These are phyloP conservation scores for Pleurotus salmoneostramineus DNA, from an alignment of 768 basidiomycete genomes.

Conservation along the genomic window DNA sequence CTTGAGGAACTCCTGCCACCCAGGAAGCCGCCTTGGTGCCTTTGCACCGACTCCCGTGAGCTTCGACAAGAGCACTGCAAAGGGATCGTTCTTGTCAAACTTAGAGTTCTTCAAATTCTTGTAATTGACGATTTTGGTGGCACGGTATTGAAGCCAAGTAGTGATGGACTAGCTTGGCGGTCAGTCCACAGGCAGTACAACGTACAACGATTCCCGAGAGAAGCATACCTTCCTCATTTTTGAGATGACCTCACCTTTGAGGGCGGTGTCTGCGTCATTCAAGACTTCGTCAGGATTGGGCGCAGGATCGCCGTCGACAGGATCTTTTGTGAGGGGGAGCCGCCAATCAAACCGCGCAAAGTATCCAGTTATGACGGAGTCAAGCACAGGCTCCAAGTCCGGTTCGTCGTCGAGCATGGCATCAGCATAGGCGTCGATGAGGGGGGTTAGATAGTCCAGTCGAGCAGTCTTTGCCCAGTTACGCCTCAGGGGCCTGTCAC, in stretches of 20 bases:
- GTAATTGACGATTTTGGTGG: not conserved
- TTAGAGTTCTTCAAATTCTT: not conserved
- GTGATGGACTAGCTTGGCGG: not conserved
- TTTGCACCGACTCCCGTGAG: conserved; percentile 3
- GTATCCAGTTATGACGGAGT: no score
- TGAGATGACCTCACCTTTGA: not conserved
- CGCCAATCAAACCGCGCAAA: no score
- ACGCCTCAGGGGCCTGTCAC: no score
- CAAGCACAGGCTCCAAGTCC: no score
- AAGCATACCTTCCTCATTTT: not conserved
- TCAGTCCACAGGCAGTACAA: not conserved
- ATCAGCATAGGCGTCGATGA: no score
- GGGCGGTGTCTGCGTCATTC: not conserved
- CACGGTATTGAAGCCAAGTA: conserved; percentile 1
- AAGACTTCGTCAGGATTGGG: not conserved
- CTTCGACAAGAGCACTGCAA: not conserved
- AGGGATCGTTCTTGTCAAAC: not conserved
- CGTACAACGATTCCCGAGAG: not conserved
- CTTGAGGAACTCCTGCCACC: conserved; percentile 1
- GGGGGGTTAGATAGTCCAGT: no score
- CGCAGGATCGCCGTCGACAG: not conserved
- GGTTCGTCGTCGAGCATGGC: no score
- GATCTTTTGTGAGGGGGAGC: no score
- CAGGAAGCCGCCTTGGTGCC: not conserved
- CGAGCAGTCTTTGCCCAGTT: no score